A percentile compares a stretch with the other conserved stretches of the same genome.
These are phyloP conservation scores for Mallotus nudiflorus DNA, from an alignment of 345 rosid genomes.

Conservation along the genomic window DNA sequence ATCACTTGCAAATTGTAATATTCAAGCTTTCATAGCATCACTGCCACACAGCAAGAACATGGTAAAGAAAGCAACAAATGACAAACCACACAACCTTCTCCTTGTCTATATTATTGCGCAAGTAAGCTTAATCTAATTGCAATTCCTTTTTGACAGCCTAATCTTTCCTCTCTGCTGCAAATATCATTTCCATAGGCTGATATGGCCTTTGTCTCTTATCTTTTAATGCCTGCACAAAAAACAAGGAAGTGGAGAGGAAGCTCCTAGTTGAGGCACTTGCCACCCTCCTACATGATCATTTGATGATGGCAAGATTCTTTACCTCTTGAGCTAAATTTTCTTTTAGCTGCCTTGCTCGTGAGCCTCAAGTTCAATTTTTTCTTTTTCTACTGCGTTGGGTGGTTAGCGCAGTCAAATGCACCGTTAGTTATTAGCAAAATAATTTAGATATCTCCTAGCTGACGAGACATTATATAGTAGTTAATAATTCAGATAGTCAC, in stretches of 20 bases:
- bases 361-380: no score
- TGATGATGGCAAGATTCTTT: no score
- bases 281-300: background rate
- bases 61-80: slow-evolving; percentile 20
- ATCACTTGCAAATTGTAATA: slow-evolving; percentile 27
- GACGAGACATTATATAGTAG: no score
- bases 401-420: no score
- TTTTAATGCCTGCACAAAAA: background rate
- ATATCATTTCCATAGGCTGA: slow-evolving; percentile 14
- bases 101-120: background rate
- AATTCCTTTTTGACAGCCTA: slow-evolving; percentile 30
- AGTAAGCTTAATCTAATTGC: slow-evolving; percentile 20
- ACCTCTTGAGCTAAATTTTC: no score
- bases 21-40: slow-evolving; percentile 19
- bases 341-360: no score
- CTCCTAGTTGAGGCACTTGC: slow-evolving; percentile 15
- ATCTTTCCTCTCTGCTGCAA: no score
- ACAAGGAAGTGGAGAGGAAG: slow-evolving; percentile 28
- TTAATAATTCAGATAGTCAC: no score
- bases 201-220: background rate
- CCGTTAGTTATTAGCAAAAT: no score
- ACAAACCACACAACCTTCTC: slow-evolving; percentile 16
- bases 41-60: slow-evolving; percentile 28
- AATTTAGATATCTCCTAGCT: no score
- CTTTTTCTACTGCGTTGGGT: no score